A percentile compares a stretch with the other conserved stretches of the same genome.
phyloP scores from a whole-genome alignment of 306 rosid genomes.

The Potentilla sterilis region DNA sequence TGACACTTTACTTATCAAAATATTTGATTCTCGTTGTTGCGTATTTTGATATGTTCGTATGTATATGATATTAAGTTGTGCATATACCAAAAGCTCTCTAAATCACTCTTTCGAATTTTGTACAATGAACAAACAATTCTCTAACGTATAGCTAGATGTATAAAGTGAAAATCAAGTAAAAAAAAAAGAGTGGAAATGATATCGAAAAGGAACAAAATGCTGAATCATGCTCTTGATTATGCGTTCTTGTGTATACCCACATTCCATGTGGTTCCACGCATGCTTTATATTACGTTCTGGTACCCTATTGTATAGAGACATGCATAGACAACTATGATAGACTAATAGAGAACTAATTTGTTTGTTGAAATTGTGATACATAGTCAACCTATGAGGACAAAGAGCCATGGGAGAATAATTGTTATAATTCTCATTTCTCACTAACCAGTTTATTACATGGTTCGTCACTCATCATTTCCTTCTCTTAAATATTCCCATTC shows the following conservation, averaged over 20 bases:
- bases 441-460: constrained; percentile 22
- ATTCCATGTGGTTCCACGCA: constrained; percentile 66
- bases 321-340: background rate
- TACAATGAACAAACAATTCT: background rate
- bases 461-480: constrained; percentile 7
- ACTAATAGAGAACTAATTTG: constrained; percentile 9
- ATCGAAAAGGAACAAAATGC: constrained; percentile 22
- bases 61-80: background rate
- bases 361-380: constrained; percentile 15
- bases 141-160: background rate
- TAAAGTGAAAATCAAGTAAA: background rate
- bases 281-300: constrained; percentile 25
- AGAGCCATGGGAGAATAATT: constrained; percentile 28
- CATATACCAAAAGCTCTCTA: background rate
- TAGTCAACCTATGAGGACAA: constrained; percentile 65
- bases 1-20: too few relatives aligned
- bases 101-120: background rate
- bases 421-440: constrained; percentile 36
- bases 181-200: constrained; percentile 12
- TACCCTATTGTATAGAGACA: background rate
- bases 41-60: too few relatives aligned
- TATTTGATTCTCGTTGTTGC: too few relatives aligned
- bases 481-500: constrained; percentile 30
- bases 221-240: constrained; percentile 29
- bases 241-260: constrained; percentile 42